These are phyloP conservation scores for Helotiales sp. DNA, from an alignment of 2,329 filamentous ascomycete species.

Conservation along the genomic window DNA sequence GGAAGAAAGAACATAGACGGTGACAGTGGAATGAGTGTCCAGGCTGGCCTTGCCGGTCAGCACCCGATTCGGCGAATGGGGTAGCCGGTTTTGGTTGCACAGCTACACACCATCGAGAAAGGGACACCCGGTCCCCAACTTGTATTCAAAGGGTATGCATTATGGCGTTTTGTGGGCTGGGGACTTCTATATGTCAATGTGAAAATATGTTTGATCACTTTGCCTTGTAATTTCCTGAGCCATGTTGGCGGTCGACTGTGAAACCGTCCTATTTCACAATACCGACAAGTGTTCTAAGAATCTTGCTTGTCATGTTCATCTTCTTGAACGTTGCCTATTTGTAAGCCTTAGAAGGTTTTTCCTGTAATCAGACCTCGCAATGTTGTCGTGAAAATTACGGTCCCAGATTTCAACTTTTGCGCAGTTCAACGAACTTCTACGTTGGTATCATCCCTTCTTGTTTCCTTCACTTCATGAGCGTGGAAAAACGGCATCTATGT, in stretches of 20 bases:
- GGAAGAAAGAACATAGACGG: slow-evolving; percentile 4
- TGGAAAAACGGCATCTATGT: too few species aligned
- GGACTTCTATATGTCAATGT: slow-evolving; percentile 34
- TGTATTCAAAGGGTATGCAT: slow-evolving; percentile 35
- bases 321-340: too few species aligned
- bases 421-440: too few species aligned
- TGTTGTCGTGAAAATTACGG: too few species aligned
- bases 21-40: neutral
- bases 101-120: slow-evolving; percentile 9
- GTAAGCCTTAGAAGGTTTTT: too few species aligned
- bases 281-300: neutral
- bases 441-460: too few species aligned
- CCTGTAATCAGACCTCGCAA: too few species aligned
- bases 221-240: too few species aligned
- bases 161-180: slow-evolving; percentile 31
- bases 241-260: too few species aligned
- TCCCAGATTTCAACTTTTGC: too few species aligned
- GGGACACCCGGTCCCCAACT: slow-evolving; percentile 21
- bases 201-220: slow-evolving; percentile 33
- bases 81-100: slow-evolving; percentile 12
- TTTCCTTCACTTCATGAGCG: too few species aligned
- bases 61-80: neutral
- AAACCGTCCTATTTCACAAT: neutral
- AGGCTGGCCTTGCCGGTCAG: slow-evolving; percentile 10
- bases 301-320: neutral